Base-by-base conservation (phyloP, 441 rosid genomes). In the Gossypium davidsonii region DNA sequence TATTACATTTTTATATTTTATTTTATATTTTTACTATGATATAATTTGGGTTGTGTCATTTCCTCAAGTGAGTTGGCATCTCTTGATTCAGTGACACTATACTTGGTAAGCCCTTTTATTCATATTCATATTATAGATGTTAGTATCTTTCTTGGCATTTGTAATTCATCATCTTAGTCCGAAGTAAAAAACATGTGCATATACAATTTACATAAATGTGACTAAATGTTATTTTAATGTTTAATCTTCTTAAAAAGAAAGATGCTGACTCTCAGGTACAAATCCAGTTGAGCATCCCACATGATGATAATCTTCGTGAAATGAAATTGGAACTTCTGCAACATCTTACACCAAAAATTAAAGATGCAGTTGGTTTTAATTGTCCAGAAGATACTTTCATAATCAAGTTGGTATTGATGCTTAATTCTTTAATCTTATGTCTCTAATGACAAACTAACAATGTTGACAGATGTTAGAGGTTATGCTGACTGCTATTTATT, bases 371-470 rank as follows among this genome's bases (percentile, higher is more conserved):
- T 73, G 85, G 71, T 69, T 81, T 80, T 62, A 80, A 80, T 53
- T 74, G 81, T 64, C 81, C 84, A 12, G 70, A 71, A 74, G 79
- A 83, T 79, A 71, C 82, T 71, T 94, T 88, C 83, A 72, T 73
- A 73, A 86, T 94, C 79, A 94, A 87, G 97, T 94, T 65, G 80
- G 96, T 85, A 72, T 68, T 67, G 18, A 42, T 73, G 37, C 79
- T 76, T 66, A 55, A 51, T 61, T 76, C 55, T 69, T 39, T 71
- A 49, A 15, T 26, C 17, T 12, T 67, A 9, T 67, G 1, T 23
- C 57, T 49, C 17, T 49, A 25, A 48, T 67, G 58, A 49, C 6
- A 2, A 63, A 53, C 52, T 23, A 15, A 17, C 48, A 42, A 56
- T 26, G 46, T 28, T 9, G 20, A 57, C 48, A 25, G 64, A 21